Evolutionary conservation across 441 rosid genomes (phyloP).

Genomic region (Daphne laureola): DNA sequence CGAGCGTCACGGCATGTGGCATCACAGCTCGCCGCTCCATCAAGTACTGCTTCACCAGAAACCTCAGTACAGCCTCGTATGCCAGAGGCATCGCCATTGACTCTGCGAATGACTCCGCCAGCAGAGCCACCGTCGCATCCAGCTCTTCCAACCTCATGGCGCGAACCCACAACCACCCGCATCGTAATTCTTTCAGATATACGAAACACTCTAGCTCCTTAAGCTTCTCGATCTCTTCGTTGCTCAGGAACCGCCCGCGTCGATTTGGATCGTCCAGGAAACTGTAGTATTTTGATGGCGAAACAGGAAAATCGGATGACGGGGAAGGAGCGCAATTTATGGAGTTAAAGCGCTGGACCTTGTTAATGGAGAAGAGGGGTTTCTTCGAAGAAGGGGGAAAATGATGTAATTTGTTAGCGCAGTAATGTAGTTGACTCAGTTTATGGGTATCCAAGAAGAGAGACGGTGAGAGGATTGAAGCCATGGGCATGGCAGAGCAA

Average conservation of each 20-base stretch:
- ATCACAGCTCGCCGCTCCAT: slow-evolving; percentile 57
- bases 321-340: slow-evolving; percentile 33
- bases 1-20: slow-evolving; percentile 79
- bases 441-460: slow-evolving; percentile 33
- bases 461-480: slow-evolving; percentile 36
- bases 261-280: slow-evolving; percentile 51
- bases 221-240: slow-evolving; percentile 65
- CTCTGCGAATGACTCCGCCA: slow-evolving; percentile 79
- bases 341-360: slow-evolving; percentile 28
- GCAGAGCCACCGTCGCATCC: slow-evolving; percentile 55
- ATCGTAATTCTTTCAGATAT: slow-evolving; percentile 41
- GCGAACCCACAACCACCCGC: slow-evolving; percentile 60
- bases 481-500: slow-evolving; percentile 21
- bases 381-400: slow-evolving; percentile 25
- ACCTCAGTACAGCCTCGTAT: slow-evolving; percentile 58
- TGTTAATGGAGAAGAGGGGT: slow-evolving; percentile 26
- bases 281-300: slow-evolving; percentile 30
- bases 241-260: slow-evolving; percentile 47
- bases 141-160: slow-evolving; percentile 68
- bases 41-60: slow-evolving; percentile 76
- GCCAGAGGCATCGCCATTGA: slow-evolving; percentile 62
- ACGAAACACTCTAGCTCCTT: slow-evolving; percentile 56
- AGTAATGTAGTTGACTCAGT: neutral
- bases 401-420: slow-evolving; percentile 17
- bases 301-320: slow-evolving; percentile 20